phyloP scores from a whole-genome alignment of 768 basidiomycete species.

The Coprinopsis cinerea region DNA sequence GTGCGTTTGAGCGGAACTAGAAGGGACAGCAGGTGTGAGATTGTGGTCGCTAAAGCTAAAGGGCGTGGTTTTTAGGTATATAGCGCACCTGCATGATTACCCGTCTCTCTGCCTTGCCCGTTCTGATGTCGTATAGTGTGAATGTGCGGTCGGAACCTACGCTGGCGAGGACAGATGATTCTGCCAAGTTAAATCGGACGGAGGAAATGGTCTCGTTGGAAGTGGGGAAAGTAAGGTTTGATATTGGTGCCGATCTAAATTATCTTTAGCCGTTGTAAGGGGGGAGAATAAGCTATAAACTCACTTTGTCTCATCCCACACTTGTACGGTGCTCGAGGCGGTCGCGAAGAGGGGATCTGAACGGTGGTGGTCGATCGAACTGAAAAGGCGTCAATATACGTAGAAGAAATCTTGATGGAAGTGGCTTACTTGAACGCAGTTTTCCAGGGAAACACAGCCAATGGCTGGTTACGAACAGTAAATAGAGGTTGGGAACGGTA shows the following conservation, averaged over 20 bases:
- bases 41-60: too few species aligned
- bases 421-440: slow-evolving; percentile 78
- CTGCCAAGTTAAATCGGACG: slow-evolving; percentile 90
- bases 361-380: slow-evolving; percentile 92
- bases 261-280: slow-evolving; percentile 5
- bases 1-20: slow-evolving; percentile 82
- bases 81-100: slow-evolving; percentile 77
- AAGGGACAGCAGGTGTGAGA: not conserved
- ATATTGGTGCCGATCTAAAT: slow-evolving; percentile 72
- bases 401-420: slow-evolving; percentile 6
- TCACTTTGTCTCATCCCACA: slow-evolving; percentile 98
- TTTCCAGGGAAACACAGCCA: slow-evolving; percentile 80
- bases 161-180: slow-evolving; percentile 91
- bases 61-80: too few species aligned
- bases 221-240: slow-evolving; percentile 81
- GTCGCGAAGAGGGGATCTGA: slow-evolving; percentile 89
- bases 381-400: too few species aligned
- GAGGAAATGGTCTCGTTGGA: slow-evolving; percentile 84
- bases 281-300: slow-evolving; percentile 15
- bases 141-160: slow-evolving; percentile 94
- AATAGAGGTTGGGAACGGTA: not conserved
- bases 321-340: slow-evolving; percentile 86
- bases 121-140: slow-evolving; percentile 93
- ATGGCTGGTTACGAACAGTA: slow-evolving; percentile 39
- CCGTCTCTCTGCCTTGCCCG: slow-evolving; percentile 90